phyloP scores from a whole-genome alignment of 352 stramenopile species.

The Pythium folliculosum region DNA sequence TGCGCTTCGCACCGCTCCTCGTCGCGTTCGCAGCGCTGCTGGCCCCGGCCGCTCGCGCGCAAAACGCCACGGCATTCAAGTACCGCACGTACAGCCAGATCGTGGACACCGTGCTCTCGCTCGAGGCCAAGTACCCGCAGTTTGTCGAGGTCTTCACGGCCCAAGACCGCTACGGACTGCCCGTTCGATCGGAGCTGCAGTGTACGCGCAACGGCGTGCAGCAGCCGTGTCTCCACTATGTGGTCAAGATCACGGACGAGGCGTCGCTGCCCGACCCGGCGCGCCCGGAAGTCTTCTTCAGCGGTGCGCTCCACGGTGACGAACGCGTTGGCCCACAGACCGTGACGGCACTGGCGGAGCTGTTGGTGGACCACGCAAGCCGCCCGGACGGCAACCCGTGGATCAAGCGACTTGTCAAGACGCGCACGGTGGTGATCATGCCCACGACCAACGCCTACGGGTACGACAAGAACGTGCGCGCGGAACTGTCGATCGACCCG shows the following conservation, averaged over 20 bases:
- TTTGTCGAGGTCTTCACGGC: slow-evolving; percentile 63
- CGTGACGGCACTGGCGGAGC: slow-evolving; percentile 66
- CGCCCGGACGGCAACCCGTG: slow-evolving; percentile 29
- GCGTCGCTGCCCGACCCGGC: slow-evolving; percentile 64
- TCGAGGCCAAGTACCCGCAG: slow-evolving; percentile 75
- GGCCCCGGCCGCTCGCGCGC: background rate
- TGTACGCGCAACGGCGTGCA: slow-evolving; percentile 39
- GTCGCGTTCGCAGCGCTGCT: background rate
- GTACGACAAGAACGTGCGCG: slow-evolving; percentile 81
- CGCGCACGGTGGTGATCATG: slow-evolving; percentile 76
- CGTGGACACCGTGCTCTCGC: slow-evolving; percentile 34
- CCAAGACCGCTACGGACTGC: slow-evolving; percentile 81
- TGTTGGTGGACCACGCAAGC: slow-evolving; percentile 8
- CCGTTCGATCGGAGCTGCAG: slow-evolving; percentile 60
- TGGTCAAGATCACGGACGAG: slow-evolving; percentile 90
- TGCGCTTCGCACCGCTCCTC: slow-evolving; percentile 4
- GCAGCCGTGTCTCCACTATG: slow-evolving; percentile 73
- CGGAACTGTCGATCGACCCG: slow-evolving; percentile 93
- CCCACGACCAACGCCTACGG: slow-evolving; percentile 95
- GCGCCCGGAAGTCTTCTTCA: slow-evolving; percentile 96
- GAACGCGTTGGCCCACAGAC: slow-evolving; percentile 89
- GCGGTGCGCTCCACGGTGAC: slow-evolving; percentile 95
- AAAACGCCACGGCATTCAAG: slow-evolving; percentile 16
- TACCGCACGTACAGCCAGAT: slow-evolving; percentile 82
- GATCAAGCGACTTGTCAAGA: slow-evolving; percentile 85